Conservation (phyloP, 306 rosid genomes). For the Spatholobus suberectus region DNA sequence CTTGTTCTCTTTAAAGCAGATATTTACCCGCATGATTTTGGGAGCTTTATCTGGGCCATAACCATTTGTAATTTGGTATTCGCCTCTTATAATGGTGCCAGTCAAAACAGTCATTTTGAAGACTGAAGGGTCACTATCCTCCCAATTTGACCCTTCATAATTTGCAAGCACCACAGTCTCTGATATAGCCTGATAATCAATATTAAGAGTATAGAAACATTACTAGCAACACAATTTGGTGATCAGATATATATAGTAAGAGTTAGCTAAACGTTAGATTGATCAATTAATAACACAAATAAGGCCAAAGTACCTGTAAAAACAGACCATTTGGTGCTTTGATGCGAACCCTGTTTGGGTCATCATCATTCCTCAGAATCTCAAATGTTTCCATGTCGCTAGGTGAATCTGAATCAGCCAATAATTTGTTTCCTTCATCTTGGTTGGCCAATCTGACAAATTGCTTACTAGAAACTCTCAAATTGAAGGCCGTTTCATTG, state of each 20-base stretch:
- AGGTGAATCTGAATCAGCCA: conserved; percentile 50
- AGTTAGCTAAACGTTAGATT: background rate
- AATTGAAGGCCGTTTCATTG: conserved; percentile 58
- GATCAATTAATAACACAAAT: background rate
- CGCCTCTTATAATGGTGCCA: conserved; percentile 48
- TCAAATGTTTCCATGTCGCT: conserved; percentile 55
- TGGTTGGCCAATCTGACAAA: conserved; percentile 51
- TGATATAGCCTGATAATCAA: conserved; percentile 48
- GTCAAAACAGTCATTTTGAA: conserved; percentile 57
- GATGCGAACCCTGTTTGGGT: conserved; percentile 54
- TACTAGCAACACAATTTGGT: background rate
- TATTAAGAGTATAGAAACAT: background rate
- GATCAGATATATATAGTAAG: background rate
- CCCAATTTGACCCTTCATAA: conserved; percentile 62
- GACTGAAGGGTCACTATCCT: conserved; percentile 67
- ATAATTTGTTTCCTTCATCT: conserved; percentile 40
- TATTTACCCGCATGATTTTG: conserved; percentile 59
- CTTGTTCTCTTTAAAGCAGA: background rate
- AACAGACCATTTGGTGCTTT: conserved; percentile 60
- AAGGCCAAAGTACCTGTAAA: conserved; percentile 57
- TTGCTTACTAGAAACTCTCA: conserved; percentile 61
- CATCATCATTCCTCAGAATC: conserved; percentile 54
- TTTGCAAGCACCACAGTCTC: conserved; percentile 51
- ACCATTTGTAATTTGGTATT: conserved; percentile 80
- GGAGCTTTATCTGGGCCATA: conserved; percentile 67